phyloP scores from a whole-genome alignment of 148 eudicot species.

The Pouteria glomerata region DNA sequence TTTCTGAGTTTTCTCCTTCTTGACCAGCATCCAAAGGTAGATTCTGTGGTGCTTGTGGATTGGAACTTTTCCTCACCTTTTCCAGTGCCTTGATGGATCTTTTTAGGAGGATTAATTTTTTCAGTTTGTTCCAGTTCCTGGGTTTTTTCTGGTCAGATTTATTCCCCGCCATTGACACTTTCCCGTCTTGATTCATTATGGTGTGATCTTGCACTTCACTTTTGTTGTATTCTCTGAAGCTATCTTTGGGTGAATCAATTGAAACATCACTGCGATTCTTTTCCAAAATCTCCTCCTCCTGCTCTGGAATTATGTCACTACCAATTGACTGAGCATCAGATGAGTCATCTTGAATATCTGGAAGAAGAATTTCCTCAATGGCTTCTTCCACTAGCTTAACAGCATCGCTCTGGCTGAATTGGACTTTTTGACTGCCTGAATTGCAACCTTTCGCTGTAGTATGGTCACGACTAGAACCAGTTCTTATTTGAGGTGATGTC shows the following conservation, averaged over 20 bases:
- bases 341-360: slow-evolving; percentile 44
- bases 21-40: slow-evolving; percentile 12
- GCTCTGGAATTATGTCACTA: slow-evolving; percentile 32
- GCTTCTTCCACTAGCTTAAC: slow-evolving; percentile 67
- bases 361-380: slow-evolving; percentile 62
- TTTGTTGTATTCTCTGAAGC: not conserved
- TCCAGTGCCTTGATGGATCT: slow-evolving; percentile 74
- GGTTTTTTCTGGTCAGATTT: slow-evolving; percentile 17
- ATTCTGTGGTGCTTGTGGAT: slow-evolving; percentile 17
- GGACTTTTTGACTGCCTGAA: slow-evolving; percentile 23
- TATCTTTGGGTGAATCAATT: not conserved
- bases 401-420: slow-evolving; percentile 51
- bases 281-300: slow-evolving; percentile 26
- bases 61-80: slow-evolving; percentile 46
- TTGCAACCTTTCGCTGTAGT: slow-evolving; percentile 21
- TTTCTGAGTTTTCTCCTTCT: slow-evolving; percentile 41
- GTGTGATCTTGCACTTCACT: not conserved
- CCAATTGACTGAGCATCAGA: slow-evolving; percentile 37
- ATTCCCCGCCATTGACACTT: slow-evolving; percentile 3
- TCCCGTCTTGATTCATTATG: slow-evolving; percentile 6
- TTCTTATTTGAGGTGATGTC: not conserved
- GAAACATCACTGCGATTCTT: slow-evolving; percentile 13
- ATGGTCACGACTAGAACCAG: slow-evolving; percentile 4
- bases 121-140: slow-evolving; percentile 56
- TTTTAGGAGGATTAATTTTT: slow-evolving; percentile 53